phyloP scores from a whole-genome alignment of 495 filamentous ascomycete genomes.

The Chaetomium cochliodes region DNA sequence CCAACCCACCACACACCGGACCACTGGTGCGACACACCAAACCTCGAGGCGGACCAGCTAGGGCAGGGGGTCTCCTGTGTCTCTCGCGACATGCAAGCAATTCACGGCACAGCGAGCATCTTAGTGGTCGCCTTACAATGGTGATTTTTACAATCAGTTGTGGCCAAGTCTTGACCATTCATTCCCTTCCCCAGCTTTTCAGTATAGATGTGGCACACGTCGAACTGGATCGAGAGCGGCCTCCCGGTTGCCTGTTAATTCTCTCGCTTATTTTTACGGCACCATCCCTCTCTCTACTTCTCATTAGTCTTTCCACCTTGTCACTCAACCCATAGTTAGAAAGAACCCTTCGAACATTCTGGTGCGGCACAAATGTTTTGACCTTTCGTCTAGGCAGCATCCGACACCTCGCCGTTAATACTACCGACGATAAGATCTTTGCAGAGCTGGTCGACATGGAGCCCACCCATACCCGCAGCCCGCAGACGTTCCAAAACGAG shows the following conservation, averaged over 20 bases:
- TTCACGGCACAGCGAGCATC: too few species aligned
- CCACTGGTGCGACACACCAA: too few species aligned
- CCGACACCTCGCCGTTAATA: not conserved
- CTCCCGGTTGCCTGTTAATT: not conserved
- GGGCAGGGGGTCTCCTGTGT: too few species aligned
- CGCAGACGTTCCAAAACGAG: slow-evolving; percentile 3
- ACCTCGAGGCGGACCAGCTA: too few species aligned
- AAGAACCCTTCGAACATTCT: too few species aligned
- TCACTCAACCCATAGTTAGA: too few species aligned
- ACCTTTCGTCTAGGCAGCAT: not conserved
- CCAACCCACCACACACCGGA: not conserved
- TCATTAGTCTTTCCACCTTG: not conserved
- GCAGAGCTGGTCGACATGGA: slow-evolving; percentile 19
- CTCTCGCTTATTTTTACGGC: not conserved
- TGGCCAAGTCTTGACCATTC: too few species aligned
- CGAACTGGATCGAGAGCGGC: not conserved
- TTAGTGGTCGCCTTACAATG: too few species aligned
- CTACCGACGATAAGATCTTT: not conserved
- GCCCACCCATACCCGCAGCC: not conserved
- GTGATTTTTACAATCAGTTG: too few species aligned
- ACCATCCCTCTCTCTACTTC: not conserved
- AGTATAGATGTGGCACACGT: not conserved
- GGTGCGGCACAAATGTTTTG: not conserved
- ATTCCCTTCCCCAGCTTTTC: too few species aligned
- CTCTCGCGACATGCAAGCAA: too few species aligned